Conservation (phyloP, 768 basidiomycete species). For the Kwoniella europaea region DNA sequence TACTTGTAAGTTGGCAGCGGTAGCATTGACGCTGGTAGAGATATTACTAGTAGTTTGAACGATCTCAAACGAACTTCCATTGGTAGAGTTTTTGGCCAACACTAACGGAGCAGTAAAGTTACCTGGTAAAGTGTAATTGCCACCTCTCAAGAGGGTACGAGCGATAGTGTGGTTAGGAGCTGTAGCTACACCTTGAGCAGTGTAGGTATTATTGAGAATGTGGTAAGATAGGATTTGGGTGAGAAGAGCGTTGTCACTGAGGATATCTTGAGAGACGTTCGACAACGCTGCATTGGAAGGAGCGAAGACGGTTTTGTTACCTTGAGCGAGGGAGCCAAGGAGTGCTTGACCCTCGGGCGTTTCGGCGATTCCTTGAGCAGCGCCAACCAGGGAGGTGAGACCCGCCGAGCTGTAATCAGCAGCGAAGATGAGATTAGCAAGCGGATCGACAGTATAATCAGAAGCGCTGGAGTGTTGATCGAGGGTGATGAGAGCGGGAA, state of each 20-base stretch:
- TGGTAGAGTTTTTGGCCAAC: slow-evolving; percentile 43
- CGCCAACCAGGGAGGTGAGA: slow-evolving; percentile 57
- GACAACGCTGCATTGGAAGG: slow-evolving; percentile 65
- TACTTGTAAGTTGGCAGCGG: slow-evolving; percentile 53
- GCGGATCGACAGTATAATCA: no score
- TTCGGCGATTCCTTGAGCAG: slow-evolving; percentile 61
- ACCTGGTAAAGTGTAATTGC: slow-evolving; percentile 66
- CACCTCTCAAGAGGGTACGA: slow-evolving; percentile 67
- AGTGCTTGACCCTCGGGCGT: slow-evolving; percentile 62
- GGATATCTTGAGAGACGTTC: slow-evolving; percentile 57
- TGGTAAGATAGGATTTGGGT: slow-evolving; percentile 63
- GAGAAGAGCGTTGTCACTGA: slow-evolving; percentile 58
- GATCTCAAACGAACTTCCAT: slow-evolving; percentile 61
- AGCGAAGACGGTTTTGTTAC: slow-evolving; percentile 64
- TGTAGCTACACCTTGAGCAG: slow-evolving; percentile 58
- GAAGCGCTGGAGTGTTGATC: no score
- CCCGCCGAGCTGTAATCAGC: not conserved
- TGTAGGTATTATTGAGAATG: slow-evolving; percentile 65
- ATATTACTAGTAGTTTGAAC: slow-evolving; percentile 64
- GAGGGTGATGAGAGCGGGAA: no score
- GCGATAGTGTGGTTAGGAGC: slow-evolving; percentile 70
- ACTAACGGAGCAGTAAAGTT: slow-evolving; percentile 57
- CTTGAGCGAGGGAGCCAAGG: slow-evolving; percentile 57
- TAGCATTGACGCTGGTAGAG: slow-evolving; percentile 33
- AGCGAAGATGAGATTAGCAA: not conserved